These are phyloP conservation scores for Mesembryanthemum crystallinum DNA, from an alignment of 148 eudicot genomes.

Conservation along the genomic window DNA sequence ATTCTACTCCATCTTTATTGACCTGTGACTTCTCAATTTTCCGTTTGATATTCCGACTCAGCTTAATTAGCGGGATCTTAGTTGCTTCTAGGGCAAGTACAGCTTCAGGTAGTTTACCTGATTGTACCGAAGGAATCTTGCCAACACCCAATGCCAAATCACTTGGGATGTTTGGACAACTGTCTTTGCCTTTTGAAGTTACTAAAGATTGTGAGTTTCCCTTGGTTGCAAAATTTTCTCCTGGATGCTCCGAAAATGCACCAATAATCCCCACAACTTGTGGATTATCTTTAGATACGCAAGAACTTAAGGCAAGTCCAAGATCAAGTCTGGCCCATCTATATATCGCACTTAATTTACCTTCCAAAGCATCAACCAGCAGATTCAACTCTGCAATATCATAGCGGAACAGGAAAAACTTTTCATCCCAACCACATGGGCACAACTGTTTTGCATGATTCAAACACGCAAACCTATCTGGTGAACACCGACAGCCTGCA, in stretches of 20 bases:
- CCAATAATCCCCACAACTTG: conserved; percentile 31
- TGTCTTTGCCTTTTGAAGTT: conserved; percentile 32
- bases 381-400: conserved; percentile 67
- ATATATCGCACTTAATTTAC: conserved; percentile 87
- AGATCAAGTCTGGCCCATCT: conserved; percentile 90
- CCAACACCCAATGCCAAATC: conserved; percentile 28
- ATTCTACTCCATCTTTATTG: conserved; percentile 38
- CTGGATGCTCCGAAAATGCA: conserved; percentile 32
- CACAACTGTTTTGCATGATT: conserved; percentile 89
- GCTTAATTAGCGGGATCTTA: conserved; percentile 30
- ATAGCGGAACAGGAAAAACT: conserved; percentile 82
- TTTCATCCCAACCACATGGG: conserved; percentile 68
- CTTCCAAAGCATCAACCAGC: conserved; percentile 91
- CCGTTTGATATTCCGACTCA: conserved; percentile 29
- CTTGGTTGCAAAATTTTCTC: conserved; percentile 27
- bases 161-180: conserved; percentile 20
- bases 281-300: conserved; percentile 43
- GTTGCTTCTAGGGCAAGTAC: conserved; percentile 41
- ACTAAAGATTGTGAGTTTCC: conserved; percentile 23
- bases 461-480: conserved; percentile 79
- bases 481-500: conserved; percentile 87
- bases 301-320: conserved; percentile 74
- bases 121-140: conserved; percentile 26
- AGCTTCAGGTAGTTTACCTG: conserved; percentile 34
- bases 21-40: conserved; percentile 26